Evolutionary conservation across 495 filamentous ascomycete species (phyloP), one percentile per base, ranked within the genome.

Genomic region (Terfezia claveryi): DNA sequence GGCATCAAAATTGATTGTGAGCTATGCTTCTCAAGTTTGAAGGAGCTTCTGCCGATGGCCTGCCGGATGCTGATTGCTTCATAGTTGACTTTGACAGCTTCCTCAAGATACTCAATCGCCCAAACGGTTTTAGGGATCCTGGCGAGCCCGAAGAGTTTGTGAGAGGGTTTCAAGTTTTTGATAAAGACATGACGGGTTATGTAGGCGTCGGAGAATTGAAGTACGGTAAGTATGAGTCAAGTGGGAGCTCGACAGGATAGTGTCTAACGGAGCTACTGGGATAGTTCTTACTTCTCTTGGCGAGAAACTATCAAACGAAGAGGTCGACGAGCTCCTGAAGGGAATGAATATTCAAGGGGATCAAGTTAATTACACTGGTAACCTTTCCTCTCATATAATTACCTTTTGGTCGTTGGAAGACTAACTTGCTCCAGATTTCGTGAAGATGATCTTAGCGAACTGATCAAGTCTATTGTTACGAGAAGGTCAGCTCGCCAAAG

Each of bases 291-390:
- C 91, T 52, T 94, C 93, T 63, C 73, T 98, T 56, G 91, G 91
- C 59, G 91, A 98, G 79, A 95, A 95, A 74, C 92, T 98, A 82
- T 86, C 84, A 59, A 88, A 96, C 62, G 89, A 94, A 49, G 91
- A 98, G 71, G 91, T 96, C 44, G 88, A 98, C 65, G 91, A 98
- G 76, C 74, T 98, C 63, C 76, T 96, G 66, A 96, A 96, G 79
- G 86, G 85, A 2, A 87, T 95, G 58, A 88, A 98, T 65, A 87
- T 87, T 55, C 86, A 80, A 68, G 86, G 80, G 55, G 89, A 87
- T 57, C 86, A 95, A 75, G 83, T 96, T 69, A 94, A 96, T 71
- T 98, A 98, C 68, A 87, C 80, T 50, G 87, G 86, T 89, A 73
- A 57, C 74, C 69, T 38, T 38, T 36, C 36, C 8, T 49, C 32